phyloP scores from a whole-genome alignment of 768 basidiomycete species.

The Suillus sp. region DNA sequence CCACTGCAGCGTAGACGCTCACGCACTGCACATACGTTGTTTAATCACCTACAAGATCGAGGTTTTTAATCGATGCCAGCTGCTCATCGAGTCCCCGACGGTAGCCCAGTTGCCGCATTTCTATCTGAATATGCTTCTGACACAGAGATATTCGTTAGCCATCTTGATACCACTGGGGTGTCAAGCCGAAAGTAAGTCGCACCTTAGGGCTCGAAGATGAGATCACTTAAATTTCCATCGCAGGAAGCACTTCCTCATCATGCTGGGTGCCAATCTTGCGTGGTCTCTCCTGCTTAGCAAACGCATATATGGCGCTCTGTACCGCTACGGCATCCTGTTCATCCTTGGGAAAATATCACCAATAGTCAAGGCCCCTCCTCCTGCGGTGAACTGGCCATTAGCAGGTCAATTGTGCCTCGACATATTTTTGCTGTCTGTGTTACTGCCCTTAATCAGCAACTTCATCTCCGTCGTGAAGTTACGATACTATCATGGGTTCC shows the following conservation, averaged over 20 bases:
- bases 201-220: not conserved
- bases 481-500: slow-evolving; percentile 33
- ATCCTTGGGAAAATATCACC: slow-evolving; percentile 25
- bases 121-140: slow-evolving; percentile 20
- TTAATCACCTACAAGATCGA: not conserved
- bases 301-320: slow-evolving; percentile 26
- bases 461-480: slow-evolving; percentile 24
- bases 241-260: slow-evolving; percentile 31
- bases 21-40: not conserved
- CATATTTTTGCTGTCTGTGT: slow-evolving; percentile 27
- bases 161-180: slow-evolving; percentile 25
- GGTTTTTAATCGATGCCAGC: slow-evolving; percentile 25
- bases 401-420: slow-evolving; percentile 30
- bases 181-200: slow-evolving; percentile 29
- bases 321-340: slow-evolving; percentile 33
- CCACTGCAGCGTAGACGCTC: not conserved
- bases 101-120: slow-evolving; percentile 29
- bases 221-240: not conserved
- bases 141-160: slow-evolving; percentile 34
- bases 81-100: slow-evolving; percentile 26
- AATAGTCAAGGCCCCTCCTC: slow-evolving; percentile 17
- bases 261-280: slow-evolving; percentile 28
- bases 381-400: slow-evolving; percentile 19
- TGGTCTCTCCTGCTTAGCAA: slow-evolving; percentile 28
- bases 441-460: slow-evolving; percentile 27